A percentile compares a stretch with the other conserved stretches of the same genome.
These are phyloP conservation scores for Xylaria telfairii DNA, from an alignment of 495 filamentous ascomycete genomes.

Conservation along the genomic window DNA sequence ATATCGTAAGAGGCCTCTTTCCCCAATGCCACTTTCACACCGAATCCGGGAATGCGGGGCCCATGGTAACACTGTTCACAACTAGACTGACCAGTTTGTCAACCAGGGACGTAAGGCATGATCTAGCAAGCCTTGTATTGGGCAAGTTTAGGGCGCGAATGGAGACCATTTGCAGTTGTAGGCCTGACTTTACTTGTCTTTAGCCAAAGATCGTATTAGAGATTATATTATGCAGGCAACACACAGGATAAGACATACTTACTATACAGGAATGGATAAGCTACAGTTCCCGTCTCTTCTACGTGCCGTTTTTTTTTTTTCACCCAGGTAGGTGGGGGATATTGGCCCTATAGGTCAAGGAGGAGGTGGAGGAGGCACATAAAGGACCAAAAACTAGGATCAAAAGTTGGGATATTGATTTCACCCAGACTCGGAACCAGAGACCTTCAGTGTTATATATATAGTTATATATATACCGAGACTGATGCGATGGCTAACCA, in stretches of 20 bases:
- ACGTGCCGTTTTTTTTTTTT: too few relatives aligned
- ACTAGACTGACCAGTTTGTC: not conserved
- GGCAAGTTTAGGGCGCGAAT: not conserved
- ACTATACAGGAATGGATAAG: not conserved
- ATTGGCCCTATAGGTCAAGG: too few relatives aligned
- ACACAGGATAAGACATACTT: not conserved
- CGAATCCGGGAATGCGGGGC: not conserved
- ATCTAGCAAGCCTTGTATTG: not conserved
- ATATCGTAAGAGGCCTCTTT: not conserved
- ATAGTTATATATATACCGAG: too few relatives aligned
- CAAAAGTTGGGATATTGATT: not conserved
- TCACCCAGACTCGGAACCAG: conserved; percentile 14
- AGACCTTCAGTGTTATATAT: conserved; percentile 19
- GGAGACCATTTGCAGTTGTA: too few relatives aligned
- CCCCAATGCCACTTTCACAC: not conserved
- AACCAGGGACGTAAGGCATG: not conserved
- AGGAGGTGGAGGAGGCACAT: not conserved
- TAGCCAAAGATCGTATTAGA: not conserved
- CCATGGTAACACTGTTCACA: not conserved
- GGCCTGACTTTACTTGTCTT: not conserved
- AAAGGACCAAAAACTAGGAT: not conserved
- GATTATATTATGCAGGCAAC: not conserved
- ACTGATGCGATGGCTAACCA: conserved; percentile 17
- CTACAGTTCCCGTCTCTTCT: too few relatives aligned
- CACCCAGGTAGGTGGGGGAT: too few relatives aligned